A percentile compares a stretch with the other conserved stretches of the same genome.
These are phyloP conservation scores for Fusarium sp. DNA, from an alignment of 2,329 filamentous ascomycete genomes.

Conservation along the genomic window DNA sequence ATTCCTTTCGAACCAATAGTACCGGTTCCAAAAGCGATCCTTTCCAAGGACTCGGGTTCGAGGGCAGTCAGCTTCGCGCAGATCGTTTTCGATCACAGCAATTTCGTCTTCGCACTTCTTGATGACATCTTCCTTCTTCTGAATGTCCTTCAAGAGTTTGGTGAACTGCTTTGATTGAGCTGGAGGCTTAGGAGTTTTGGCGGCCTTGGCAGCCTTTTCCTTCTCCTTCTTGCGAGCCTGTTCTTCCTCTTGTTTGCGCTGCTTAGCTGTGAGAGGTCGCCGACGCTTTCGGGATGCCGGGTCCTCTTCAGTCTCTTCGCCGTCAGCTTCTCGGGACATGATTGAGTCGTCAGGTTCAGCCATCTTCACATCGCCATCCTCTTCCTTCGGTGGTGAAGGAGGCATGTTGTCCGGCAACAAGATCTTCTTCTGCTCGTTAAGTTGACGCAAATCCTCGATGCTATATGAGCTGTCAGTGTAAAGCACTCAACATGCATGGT, in stretches of 20 bases:
- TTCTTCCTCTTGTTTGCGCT: constrained; percentile 82
- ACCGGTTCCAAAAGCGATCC: constrained; percentile 97
- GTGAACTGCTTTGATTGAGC: constrained; percentile 90
- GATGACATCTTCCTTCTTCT: constrained; percentile 84
- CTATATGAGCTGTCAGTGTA: constrained; percentile 54
- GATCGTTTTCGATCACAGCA: constrained; percentile 85
- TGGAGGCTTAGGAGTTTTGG: constrained; percentile 70
- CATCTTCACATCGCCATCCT: constrained; percentile 70
- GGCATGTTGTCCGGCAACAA: constrained; percentile 78
- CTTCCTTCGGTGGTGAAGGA: constrained; percentile 68
- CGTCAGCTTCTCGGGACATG: constrained; percentile 67
- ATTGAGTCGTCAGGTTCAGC: constrained; percentile 71
- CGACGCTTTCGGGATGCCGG: constrained; percentile 64
- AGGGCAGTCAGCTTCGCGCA: constrained; percentile 93
- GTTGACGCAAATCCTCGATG: constrained; percentile 74
- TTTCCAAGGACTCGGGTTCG: constrained; percentile 90
- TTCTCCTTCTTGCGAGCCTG: constrained; percentile 69
- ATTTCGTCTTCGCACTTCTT: constrained; percentile 88
- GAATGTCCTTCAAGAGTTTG: constrained; percentile 87
- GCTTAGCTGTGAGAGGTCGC: constrained; percentile 70
- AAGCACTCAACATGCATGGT: not conserved
- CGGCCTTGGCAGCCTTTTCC: constrained; percentile 72
- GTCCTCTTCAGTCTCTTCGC: constrained; percentile 81
- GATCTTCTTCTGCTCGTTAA: constrained; percentile 80
- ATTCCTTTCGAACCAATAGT: constrained; percentile 99